A percentile compares a stretch with the other conserved stretches of the same genome.
Evolutionary conservation across 2,329 filamentous ascomycete genomes (phyloP).

Genomic region (Botryosphaeria dothidea): DNA sequence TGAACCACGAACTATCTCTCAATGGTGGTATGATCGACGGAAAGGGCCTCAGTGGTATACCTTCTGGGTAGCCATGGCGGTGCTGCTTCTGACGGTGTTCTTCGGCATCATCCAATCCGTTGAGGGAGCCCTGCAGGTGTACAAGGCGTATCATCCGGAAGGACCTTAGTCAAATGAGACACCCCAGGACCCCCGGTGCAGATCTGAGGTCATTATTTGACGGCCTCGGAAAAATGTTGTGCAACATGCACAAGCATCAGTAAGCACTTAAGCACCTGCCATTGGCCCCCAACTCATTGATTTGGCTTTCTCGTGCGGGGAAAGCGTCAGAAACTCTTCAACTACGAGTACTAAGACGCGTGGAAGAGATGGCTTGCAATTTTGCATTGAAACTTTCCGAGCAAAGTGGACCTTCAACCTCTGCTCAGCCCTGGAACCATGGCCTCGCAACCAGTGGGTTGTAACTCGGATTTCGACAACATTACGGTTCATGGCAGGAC

Average conservation of each 20-base stretch:
- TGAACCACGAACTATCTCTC: constrained; percentile 34
- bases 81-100: constrained; percentile 38
- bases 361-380: background rate
- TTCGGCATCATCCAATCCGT: constrained; percentile 47
- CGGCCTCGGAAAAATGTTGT: background rate
- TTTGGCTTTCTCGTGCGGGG: background rate
- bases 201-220: background rate
- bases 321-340: background rate
- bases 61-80: constrained; percentile 47
- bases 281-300: background rate
- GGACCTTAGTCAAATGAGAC: background rate
- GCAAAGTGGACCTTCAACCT: background rate
- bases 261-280: background rate
- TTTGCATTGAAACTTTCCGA: background rate
- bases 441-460: background rate
- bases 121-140: constrained; percentile 44
- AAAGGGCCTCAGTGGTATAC: constrained; percentile 49
- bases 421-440: background rate
- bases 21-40: constrained; percentile 48
- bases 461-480: background rate
- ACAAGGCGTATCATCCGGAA: constrained; percentile 20
- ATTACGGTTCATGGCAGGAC: background rate
- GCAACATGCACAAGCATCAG: background rate
- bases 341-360: background rate
- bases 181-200: too few species aligned